phyloP scores from a whole-genome alignment of 139 green algal species.

The Pleodorina starrii region DNA sequence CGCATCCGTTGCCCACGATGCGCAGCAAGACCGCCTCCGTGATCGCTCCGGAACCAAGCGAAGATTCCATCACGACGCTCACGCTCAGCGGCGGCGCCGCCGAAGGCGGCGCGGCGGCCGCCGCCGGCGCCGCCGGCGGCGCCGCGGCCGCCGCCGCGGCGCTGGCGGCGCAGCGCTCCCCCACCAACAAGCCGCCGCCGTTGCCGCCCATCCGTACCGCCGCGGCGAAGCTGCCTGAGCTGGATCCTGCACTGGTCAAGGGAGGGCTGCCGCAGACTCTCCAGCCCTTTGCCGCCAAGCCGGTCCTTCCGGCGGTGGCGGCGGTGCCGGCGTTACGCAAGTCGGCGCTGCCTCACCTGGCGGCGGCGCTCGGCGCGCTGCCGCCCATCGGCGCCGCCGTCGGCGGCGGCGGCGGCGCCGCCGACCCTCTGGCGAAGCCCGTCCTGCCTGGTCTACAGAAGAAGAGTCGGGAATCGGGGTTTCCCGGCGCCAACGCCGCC shows the following conservation, averaged over 20 bases:
- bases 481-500: neutral
- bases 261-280: too few species aligned
- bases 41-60: neutral
- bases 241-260: neutral
- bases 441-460: conserved; percentile 14
- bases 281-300: neutral
- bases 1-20: too few species aligned
- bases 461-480: neutral
- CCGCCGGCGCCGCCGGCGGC: neutral
- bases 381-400: neutral
- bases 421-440: neutral
- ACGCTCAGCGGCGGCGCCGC: neutral
- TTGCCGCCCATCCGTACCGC: conserved; percentile 18
- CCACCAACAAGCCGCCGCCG: neutral
- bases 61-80: neutral
- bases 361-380: too few species aligned
- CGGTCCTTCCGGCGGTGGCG: neutral
- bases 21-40: conserved; percentile 4
- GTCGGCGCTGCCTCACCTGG: conserved; percentile 1
- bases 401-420: neutral
- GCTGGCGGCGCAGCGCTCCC: neutral
- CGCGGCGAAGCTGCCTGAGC: neutral
- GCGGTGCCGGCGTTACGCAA: neutral
- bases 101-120: neutral
- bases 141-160: neutral